A percentile compares a stretch with the other conserved stretches of the same genome.
Evolutionary conservation across 2,329 filamentous ascomycete genomes (phyloP).

Genomic region (Neonectria neomacrospora): DNA sequence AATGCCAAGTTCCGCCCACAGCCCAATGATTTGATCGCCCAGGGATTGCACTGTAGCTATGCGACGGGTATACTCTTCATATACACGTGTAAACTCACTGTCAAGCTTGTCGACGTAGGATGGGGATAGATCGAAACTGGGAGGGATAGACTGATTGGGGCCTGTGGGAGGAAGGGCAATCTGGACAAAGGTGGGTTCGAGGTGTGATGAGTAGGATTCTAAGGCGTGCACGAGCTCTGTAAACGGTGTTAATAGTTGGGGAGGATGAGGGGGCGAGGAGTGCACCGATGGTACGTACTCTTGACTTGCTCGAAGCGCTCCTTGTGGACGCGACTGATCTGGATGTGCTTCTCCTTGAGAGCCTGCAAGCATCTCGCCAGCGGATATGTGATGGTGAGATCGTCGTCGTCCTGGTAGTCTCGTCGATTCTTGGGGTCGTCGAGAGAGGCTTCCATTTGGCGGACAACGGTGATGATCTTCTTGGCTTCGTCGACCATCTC

Average conservation of each 20-base stretch:
- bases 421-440: conserved; percentile 77
- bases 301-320: conserved; percentile 96
- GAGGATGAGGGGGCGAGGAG: not conserved
- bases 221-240: conserved; percentile 91
- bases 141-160: conserved; percentile 78
- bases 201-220: conserved; percentile 94
- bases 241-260: conserved; percentile 22
- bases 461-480: conserved; percentile 83
- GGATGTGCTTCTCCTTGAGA: conserved; percentile 86
- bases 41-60: conserved; percentile 78
- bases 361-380: conserved; percentile 80
- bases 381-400: conserved; percentile 83
- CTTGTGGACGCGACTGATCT: conserved; percentile 83
- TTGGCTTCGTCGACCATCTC: conserved; percentile 90
- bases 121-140: conserved; percentile 91
- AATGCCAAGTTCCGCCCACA: conserved; percentile 96
- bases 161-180: conserved; percentile 86
- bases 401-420: conserved; percentile 73
- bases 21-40: conserved; percentile 86
- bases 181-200: conserved; percentile 88
- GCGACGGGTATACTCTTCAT: conserved; percentile 93
- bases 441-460: conserved; percentile 92
- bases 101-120: conserved; percentile 89
- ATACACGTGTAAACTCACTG: conserved; percentile 90
- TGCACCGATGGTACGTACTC: conserved; percentile 66